Evolutionary conservation across 208 protist species (phyloP).

Genomic region (Trypanosoma platydactyli): DNA sequence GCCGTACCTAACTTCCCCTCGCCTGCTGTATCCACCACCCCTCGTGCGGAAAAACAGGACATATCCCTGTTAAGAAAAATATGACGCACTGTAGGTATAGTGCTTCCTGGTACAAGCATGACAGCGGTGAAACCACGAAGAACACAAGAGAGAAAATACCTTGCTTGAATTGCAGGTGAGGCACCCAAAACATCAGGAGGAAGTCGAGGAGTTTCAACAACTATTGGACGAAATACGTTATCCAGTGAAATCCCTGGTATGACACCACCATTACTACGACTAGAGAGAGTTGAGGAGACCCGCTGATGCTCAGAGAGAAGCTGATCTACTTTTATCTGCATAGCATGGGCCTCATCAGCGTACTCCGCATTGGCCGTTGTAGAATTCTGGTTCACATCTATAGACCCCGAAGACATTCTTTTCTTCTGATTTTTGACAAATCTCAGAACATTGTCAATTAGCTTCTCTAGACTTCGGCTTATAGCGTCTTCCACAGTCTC

Average conservation of each 20-base stretch:
- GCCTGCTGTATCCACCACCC: slow-evolving; percentile 1
- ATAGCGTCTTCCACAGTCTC: slow-evolving; percentile 14
- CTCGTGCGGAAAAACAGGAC: slow-evolving; percentile 5
- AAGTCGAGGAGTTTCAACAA: slow-evolving; percentile 10
- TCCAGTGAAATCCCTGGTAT: not conserved
- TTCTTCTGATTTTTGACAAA: slow-evolving; percentile 19
- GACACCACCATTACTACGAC: not conserved
- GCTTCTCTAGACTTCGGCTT: slow-evolving; percentile 15
- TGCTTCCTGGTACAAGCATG: not conserved
- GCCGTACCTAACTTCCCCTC: not conserved
- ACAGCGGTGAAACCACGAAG: slow-evolving; percentile 18
- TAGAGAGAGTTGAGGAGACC: not conserved
- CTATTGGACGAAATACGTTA: not conserved
- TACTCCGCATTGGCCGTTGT: slow-evolving; percentile 20
- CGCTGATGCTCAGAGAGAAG: slow-evolving; percentile 9
- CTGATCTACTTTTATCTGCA: not conserved
- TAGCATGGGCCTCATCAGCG: slow-evolving; percentile 1
- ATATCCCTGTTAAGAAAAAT: slow-evolving; percentile 29
- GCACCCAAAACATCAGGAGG: slow-evolving; percentile 20
- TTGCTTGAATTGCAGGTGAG: slow-evolving; percentile 9
- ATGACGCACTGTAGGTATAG: slow-evolving; percentile 20
- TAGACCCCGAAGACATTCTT: not conserved
- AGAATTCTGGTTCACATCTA: not conserved
- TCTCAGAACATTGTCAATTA: slow-evolving; percentile 15
- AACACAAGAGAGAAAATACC: slow-evolving; percentile 21